phyloP scores from a whole-genome alignment of 352 stramenopile species.

The Peronospora destructor region DNA sequence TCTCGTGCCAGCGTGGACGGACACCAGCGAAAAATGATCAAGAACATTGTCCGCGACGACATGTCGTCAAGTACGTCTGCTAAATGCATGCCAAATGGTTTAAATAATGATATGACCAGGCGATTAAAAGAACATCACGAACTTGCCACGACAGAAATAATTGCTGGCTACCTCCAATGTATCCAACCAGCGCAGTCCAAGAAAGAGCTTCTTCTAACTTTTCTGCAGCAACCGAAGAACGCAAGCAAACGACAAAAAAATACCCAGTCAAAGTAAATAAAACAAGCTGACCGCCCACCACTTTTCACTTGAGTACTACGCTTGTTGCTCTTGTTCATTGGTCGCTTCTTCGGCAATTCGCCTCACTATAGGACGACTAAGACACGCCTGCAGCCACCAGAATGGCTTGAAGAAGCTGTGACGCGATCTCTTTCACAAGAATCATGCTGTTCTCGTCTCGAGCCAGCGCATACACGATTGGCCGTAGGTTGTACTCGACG shows the following conservation, averaged over 20 bases:
- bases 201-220: constrained; percentile 46
- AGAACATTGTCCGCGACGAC: constrained; percentile 41
- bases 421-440: constrained; percentile 85
- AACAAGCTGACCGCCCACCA: constrained; percentile 13
- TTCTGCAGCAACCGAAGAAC: constrained; percentile 35
- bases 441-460: constrained; percentile 88
- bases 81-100: too few relatives aligned
- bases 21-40: constrained; percentile 60
- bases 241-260: constrained; percentile 22
- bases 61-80: too few relatives aligned
- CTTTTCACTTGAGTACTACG: too few relatives aligned
- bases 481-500: constrained; percentile 84
- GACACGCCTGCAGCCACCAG: constrained; percentile 63
- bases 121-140: constrained; percentile 43
- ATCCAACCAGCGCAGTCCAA: constrained; percentile 66
- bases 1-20: constrained; percentile 59
- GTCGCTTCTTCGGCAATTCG: background rate
- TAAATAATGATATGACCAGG: too few relatives aligned
- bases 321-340: constrained; percentile 13
- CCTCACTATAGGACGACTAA: constrained; percentile 9
- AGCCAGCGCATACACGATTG: constrained; percentile 65
- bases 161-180: constrained; percentile 34
- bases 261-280: constrained; percentile 33
- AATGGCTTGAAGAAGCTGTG: constrained; percentile 76
- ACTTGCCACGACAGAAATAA: constrained; percentile 36